Conservation (phyloP, 176 grass and related monocot genomes). For the Zizania latifolia region DNA sequence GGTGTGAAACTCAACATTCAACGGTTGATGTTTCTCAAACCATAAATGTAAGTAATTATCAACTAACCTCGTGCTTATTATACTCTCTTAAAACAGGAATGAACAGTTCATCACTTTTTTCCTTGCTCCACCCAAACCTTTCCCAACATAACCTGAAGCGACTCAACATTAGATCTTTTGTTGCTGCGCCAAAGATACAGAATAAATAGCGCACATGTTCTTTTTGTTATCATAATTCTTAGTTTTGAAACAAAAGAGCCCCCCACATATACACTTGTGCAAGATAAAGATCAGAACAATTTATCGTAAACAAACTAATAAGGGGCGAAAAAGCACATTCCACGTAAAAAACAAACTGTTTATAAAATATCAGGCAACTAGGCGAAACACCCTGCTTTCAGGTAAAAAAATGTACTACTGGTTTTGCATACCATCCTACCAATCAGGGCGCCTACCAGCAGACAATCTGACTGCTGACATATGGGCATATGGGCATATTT, state of each 20-base stretch:
- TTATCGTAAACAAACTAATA: not conserved
- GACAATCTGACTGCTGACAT: not conserved
- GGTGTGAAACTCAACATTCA: not conserved
- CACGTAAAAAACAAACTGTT: not conserved
- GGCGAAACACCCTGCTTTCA: not conserved
- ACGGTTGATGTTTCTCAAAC: not conserved
- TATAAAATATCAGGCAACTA: not conserved
- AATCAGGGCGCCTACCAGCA: not conserved
- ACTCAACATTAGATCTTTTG: conserved; percentile 1
- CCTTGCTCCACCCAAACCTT: conserved; percentile 91
- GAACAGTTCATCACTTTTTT: conserved; percentile 91
- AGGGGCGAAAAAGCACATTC: not conserved
- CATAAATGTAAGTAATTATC: not conserved
- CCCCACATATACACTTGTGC: not conserved
- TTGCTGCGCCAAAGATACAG: not conserved
- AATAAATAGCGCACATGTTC: not conserved
- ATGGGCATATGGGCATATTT: not conserved
- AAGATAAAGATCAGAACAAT: not conserved
- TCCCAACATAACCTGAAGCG: conserved; percentile 83
- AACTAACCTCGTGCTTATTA: conserved; percentile 77
- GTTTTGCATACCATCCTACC: not conserved
- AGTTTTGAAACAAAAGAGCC: not conserved
- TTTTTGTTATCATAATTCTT: not conserved
- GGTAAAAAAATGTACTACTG: not conserved
- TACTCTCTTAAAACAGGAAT: conserved; percentile 92